Conservation (phyloP, 148 eudicot genomes). For the Agrostemma githago region DNA sequence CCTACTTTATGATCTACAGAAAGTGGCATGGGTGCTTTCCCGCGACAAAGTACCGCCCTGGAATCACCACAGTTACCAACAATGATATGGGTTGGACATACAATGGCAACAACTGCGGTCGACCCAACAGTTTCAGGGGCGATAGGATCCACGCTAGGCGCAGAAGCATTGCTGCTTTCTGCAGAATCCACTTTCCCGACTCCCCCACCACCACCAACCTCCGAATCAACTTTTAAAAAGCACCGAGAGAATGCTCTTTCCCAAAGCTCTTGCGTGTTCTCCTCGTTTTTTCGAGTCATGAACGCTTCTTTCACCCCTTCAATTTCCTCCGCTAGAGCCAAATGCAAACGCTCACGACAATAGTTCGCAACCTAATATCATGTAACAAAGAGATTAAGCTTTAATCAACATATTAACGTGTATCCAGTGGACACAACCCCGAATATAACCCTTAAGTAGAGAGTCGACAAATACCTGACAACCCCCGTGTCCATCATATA, state of each 20-base stretch:
- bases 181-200: constrained; percentile 17
- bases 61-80: constrained; percentile 61
- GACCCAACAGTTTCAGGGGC: constrained; percentile 59
- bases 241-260: constrained; percentile 37
- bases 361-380: constrained; percentile 47
- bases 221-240: constrained; percentile 52
- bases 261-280: constrained; percentile 39
- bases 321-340: constrained; percentile 44
- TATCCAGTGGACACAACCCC: background rate
- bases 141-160: constrained; percentile 30
- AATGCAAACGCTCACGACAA: constrained; percentile 51
- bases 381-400: background rate
- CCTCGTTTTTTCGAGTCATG: constrained; percentile 15
- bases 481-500: constrained; percentile 68
- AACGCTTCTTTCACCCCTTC: constrained; percentile 26
- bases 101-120: constrained; percentile 53
- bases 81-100: constrained; percentile 42
- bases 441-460: background rate
- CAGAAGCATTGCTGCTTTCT: constrained; percentile 20
- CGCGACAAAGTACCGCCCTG: constrained; percentile 62
- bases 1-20: constrained; percentile 60
- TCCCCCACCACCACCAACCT: constrained; percentile 45
- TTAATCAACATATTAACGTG: background rate
- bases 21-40: constrained; percentile 46
- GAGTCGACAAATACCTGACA: constrained; percentile 37